Percentiles rank a stretch among this genome's conserved stretches.
Evolutionary conservation across 2,329 filamentous ascomycete species (phyloP).

Genomic region (Ceratocystiopsis minuta): DNA sequence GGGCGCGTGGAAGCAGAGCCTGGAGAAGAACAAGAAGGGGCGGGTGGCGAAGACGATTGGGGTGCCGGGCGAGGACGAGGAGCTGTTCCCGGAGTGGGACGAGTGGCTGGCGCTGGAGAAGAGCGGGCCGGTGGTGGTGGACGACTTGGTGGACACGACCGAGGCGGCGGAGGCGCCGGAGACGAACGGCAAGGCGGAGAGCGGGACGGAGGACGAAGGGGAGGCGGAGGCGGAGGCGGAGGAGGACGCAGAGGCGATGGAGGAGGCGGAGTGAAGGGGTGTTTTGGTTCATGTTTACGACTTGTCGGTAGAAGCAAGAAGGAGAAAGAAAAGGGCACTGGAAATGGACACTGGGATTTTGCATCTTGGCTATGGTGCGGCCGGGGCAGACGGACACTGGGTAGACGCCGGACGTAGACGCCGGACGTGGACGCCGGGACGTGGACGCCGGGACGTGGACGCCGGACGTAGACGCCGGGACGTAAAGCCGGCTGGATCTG

Average conservation of each 20-base stretch:
- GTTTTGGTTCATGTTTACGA: too few species aligned
- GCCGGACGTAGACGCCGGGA: too few species aligned
- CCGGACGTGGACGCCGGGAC: too few species aligned
- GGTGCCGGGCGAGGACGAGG: slow-evolving; percentile 63
- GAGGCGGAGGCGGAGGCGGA: slow-evolving; percentile 4
- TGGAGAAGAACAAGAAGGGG: slow-evolving; percentile 73
- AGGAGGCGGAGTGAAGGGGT: too few species aligned
- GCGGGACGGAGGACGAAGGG: slow-evolving; percentile 11
- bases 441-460: too few species aligned
- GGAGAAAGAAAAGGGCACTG: too few species aligned
- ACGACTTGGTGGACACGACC: slow-evolving; percentile 6
- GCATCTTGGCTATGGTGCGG: too few species aligned
- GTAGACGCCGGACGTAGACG: too few species aligned
- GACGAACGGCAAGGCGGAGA: slow-evolving; percentile 12
- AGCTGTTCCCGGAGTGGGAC: slow-evolving; percentile 93
- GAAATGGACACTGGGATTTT: too few species aligned
- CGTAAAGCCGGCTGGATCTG: too few species aligned
- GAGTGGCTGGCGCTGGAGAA: slow-evolving; percentile 70
- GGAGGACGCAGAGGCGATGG: background rate
- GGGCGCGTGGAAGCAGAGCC: slow-evolving; percentile 58
- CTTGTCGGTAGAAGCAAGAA: too few species aligned
- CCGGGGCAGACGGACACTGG: too few species aligned
- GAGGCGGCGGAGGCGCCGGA: background rate
- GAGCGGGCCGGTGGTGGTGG: slow-evolving; percentile 36
- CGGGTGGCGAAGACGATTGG: slow-evolving; percentile 73